Base-by-base conservation (phyloP, 176 grass and related monocot species). In the Avena atlantica region DNA sequence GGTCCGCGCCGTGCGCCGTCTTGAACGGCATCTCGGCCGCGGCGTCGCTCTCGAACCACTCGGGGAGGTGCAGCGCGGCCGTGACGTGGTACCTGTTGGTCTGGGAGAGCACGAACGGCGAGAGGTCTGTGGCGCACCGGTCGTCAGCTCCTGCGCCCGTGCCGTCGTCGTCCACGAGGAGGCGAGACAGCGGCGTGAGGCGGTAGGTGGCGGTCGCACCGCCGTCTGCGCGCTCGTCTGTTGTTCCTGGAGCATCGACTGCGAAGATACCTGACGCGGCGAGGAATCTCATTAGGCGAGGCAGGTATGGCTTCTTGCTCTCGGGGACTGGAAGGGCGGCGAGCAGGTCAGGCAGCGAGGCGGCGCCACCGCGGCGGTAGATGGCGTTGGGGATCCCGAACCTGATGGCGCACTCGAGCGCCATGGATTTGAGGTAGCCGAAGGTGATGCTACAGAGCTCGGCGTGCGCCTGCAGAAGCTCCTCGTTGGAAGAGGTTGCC, bases 221-320 rank as follows among this genome's bases (percentile, higher is more conserved):
- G 1, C 13, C 21, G 8, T 2, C 4, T 17, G 17, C 37, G 14
- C 12, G 8, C 25, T 73, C 16, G 4, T 37, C 47, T 11, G 12
- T 45, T 6, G 67, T 1, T 42, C 6, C 12, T 0, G 48, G 20
- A 2, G 0, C 20, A 8, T 62, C 53, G 0, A 12, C 12, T 0
- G 53, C 8, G 7, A 91, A 34, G 47, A 87, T 12, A 5, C 87
- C 87, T 6, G 52, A 5, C 3, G n/a, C 79, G 37, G 20, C 81
- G 2, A 95, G 85, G 3, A 80, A 44, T 72, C 84, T 79, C 89
- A 93, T 70, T 17, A 95, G 78, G 51, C 91, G 91, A 12, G 51
- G 52, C 2, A 93, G 62, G 76, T 55, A 16, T 11, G 81, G 50
- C 56, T 67, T 77, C 11, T 73, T 73, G 31, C 5, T 9, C 5